Percentiles rank a stretch among this genome's conserved stretches.
These are phyloP conservation scores for Russula ochroleuca DNA, from an alignment of 768 basidiomycete genomes.

Conservation along the genomic window DNA sequence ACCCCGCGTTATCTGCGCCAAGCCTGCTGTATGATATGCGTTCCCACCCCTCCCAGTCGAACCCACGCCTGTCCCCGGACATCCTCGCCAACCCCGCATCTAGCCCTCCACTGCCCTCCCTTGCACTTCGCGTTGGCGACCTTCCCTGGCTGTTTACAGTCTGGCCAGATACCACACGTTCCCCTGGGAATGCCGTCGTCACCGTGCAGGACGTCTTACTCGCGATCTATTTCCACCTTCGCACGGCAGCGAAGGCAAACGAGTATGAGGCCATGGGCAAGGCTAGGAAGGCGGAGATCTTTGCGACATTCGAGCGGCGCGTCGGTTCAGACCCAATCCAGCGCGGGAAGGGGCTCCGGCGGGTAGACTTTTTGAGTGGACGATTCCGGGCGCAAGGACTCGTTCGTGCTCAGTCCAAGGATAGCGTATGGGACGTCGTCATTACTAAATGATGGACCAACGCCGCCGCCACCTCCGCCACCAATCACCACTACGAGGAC, in stretches of 20 bases:
- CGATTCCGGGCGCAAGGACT: constrained; percentile 11
- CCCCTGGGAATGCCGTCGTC: constrained; percentile 9
- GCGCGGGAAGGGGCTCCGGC: constrained; percentile 17
- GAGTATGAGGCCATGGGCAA: constrained; percentile 11
- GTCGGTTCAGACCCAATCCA: constrained; percentile 2
- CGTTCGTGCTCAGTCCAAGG: constrained; percentile 20
- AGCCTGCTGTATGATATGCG: constrained; percentile 11
- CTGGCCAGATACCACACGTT: neutral
- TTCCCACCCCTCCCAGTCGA: neutral
- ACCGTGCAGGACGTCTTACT: constrained; percentile 12
- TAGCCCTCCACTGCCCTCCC: neutral
- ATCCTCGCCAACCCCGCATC: constrained; percentile 5
- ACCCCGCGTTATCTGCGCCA: neutral
- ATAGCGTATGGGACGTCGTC: constrained; percentile 13
- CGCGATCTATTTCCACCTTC: constrained; percentile 11
- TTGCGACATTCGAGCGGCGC: constrained; percentile 6
- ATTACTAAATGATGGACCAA: neutral
- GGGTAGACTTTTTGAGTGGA: constrained; percentile 11
- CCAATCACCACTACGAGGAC: neutral
- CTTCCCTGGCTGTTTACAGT: constrained; percentile 13
- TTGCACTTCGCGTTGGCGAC: constrained; percentile 1
- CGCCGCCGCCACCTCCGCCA: neutral
- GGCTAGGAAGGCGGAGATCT: neutral
- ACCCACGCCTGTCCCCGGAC: neutral
- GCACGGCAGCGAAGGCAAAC: constrained; percentile 1